Evolutionary conservation across 2,329 filamentous ascomycete species (phyloP), one percentile per base, ranked within the genome.

Genomic region (Rhynchosporium agropyri): DNA sequence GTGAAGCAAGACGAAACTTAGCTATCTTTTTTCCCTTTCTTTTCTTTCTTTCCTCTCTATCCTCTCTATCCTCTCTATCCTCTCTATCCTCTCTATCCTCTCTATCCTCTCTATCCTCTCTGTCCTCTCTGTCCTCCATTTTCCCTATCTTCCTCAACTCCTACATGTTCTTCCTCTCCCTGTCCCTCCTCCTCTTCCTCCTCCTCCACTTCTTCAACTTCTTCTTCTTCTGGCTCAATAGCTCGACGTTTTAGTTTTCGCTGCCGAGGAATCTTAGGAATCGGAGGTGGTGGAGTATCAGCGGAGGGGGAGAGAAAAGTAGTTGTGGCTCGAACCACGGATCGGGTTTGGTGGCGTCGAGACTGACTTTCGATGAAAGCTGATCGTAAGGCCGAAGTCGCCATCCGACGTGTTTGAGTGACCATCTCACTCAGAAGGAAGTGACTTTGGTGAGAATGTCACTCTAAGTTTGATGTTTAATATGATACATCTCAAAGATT

Each of bases 181-280:
- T 15, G 49, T 13, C 28, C 28, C n/a, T 7, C 28, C 48, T 12
- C 28, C 29, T 36, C 29, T 36, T 8, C 28, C 4, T 36, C 29
- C 20, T 31, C 13, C 49, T 51, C 36, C n/a, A 31, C 49, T 51
- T 29, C 29, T 51, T 15, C 29, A 31, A 29, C 49, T 33, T 29
- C 49, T 51, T 36, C 49, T 31, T 15, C 12, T 7, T 51, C 49
- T 36, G 29, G 49, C 29, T 53, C 31, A 15, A 4, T n/a, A 38
- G 50, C 50, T 40, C n/a, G 50, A 7, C 50, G 50, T 7, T 40
- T 53, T 38, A 31, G 36, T n/a, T 15, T 53, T n/a, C 31, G 50
- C 1, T 31, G 15, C 12, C 38, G 50, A 38, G 50, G 50, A 10
- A 40, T 26, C 38, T 20, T 20, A 20, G 20, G 20, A 33, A n/a